Conservation (phyloP, 345 rosid genomes). For the Moricandia moricandioides region DNA sequence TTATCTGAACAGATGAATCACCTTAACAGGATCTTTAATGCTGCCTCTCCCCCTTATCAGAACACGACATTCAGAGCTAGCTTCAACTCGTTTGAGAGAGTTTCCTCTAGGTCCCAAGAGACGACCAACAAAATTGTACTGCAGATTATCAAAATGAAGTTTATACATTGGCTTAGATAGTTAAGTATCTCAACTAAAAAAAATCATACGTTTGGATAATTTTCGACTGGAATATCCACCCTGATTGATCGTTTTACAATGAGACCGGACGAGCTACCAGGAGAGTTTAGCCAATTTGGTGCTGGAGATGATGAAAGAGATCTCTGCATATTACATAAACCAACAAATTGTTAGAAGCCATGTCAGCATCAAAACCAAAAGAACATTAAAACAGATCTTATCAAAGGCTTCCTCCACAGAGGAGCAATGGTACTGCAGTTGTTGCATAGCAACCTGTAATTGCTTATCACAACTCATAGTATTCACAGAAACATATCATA, state of each 20-base stretch:
- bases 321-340: constrained; percentile 55
- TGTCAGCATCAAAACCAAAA: constrained; percentile 19
- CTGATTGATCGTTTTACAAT: constrained; percentile 85
- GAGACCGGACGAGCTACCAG: constrained; percentile 78
- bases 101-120: constrained; percentile 99
- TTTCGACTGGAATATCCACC: constrained; percentile 88
- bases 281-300: constrained; percentile 80
- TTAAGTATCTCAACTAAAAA: neutral
- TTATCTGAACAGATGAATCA: constrained; percentile 24
- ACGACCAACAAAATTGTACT: constrained; percentile 99
- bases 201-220: constrained; percentile 70
- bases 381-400: constrained; percentile 7
- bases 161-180: constrained; percentile 3
- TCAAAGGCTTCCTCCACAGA: constrained; percentile 16
- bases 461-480: neutral
- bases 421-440: neutral
- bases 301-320: constrained; percentile 60
- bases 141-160: constrained; percentile 32
- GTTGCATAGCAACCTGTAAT: constrained; percentile 20
- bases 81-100: constrained; percentile 97
- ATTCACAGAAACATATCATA: neutral
- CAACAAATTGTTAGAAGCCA: constrained; percentile 35
- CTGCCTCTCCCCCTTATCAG: constrained; percentile 95
- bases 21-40: constrained; percentile 91
- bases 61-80: constrained; percentile 89